Base-by-base conservation (phyloP, 2,329 filamentous ascomycete species). In the Alternaria infectoria region DNA sequence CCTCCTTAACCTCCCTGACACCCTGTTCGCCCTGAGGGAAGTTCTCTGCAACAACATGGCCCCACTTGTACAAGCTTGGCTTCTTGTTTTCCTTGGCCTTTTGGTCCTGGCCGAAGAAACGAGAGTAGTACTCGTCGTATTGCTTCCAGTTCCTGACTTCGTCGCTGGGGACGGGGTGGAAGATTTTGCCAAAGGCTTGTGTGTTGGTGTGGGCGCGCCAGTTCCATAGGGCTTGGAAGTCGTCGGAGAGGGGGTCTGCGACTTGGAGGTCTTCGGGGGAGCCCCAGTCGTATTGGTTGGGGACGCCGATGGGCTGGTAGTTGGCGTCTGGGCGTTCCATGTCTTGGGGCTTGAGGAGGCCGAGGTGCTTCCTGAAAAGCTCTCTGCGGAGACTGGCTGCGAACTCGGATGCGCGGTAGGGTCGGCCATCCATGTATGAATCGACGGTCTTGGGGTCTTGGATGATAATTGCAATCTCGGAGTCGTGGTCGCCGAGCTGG, bases 281-380 rank as follows among this genome's bases (percentile, higher is more conserved):
- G 59, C 78, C 80, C 81, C 81, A 85, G 70, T 85, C 83, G 69
- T 85, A 85, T 9, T 80, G 68, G 66, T 89, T 89, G 6, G 85
- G 83, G 1, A 84, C 78, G 17, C 86, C 86, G 8, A 89, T 83
- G 0, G 87, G 87, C 65, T 86, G 81, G 69, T 82, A 89, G 75
- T 89, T 89, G 25, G 83, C 80, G 54, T 88, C 82, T 12, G 86
- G 86, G 7, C 77, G 81, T 59, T 93, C 87, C 62, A 90, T 84
- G 17, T 89, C 84, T 76, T 97, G 93, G 0, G 91, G 86, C 5
- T 87, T 90, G 10, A 97, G 84, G 9, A 97, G 86, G 46, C 95
- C 95, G 2, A 97, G 87, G 77, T 97, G 95, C 82, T 97, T 96
- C 70, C 94, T 89, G 88, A 93, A 97, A 66, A 97, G 88, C 77